phyloP scores from a whole-genome alignment of 2,329 filamentous ascomycete genomes.

The Chrysoporthe austroafricana region DNA sequence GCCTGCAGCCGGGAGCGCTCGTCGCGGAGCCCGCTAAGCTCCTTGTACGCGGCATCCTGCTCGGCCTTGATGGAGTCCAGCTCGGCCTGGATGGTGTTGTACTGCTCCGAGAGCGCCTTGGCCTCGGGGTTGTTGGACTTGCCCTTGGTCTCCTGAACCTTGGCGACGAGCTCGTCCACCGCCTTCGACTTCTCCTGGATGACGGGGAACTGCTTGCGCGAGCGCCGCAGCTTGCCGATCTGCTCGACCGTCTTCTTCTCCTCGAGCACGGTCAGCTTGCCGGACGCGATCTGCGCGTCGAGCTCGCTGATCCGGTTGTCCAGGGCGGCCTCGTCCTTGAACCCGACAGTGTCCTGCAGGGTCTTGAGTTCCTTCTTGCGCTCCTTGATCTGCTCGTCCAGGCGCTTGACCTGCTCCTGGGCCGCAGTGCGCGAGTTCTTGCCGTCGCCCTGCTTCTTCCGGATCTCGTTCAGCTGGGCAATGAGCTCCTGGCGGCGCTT shows the following conservation, averaged over 20 bases:
- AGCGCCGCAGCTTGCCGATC: slow-evolving; percentile 81
- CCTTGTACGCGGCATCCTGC: slow-evolving; percentile 90
- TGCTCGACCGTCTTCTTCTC: slow-evolving; percentile 92
- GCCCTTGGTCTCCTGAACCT: slow-evolving; percentile 89
- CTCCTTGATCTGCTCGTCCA: slow-evolving; percentile 86
- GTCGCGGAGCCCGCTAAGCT: slow-evolving; percentile 80
- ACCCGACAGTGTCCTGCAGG: slow-evolving; percentile 77
- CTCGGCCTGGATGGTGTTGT: slow-evolving; percentile 83
- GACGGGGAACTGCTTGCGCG: slow-evolving; percentile 86
- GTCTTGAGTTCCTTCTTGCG: slow-evolving; percentile 86
- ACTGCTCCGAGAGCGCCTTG: slow-evolving; percentile 85
- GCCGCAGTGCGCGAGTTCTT: slow-evolving; percentile 80
- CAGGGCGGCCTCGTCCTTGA: slow-evolving; percentile 86
- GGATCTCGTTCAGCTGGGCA: slow-evolving; percentile 80
- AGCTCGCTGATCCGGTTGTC: slow-evolving; percentile 80
- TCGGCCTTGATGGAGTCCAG: slow-evolving; percentile 88
- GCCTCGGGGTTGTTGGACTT: slow-evolving; percentile 88
- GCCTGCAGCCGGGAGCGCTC: slow-evolving; percentile 82
- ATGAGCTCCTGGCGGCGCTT: slow-evolving; percentile 88
- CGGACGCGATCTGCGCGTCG: slow-evolving; percentile 83
- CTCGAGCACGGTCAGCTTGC: slow-evolving; percentile 93
- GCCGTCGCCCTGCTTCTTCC: slow-evolving; percentile 82
- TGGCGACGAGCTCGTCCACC: slow-evolving; percentile 84
- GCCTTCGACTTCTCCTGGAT: slow-evolving; percentile 86
- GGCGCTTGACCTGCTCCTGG: slow-evolving; percentile 88